Conservation (phyloP, 257 asterid species). For the Solanum peruvianum region DNA sequence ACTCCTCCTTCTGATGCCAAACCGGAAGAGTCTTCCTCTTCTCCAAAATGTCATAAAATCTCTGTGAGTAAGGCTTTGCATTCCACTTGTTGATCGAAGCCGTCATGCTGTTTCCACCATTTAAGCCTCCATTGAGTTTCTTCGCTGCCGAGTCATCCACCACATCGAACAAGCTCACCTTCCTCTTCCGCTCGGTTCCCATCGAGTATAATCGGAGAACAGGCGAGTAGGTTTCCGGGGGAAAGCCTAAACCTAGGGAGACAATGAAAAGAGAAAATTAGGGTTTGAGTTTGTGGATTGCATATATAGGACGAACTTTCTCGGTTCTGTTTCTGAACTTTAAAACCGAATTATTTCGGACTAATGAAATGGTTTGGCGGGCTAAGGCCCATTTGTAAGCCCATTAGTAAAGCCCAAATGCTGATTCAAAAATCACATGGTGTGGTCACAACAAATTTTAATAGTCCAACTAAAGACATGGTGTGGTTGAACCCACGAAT, state of each 20-base stretch:
- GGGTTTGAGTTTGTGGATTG: conserved; percentile 13
- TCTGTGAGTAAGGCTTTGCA: conserved; percentile 54
- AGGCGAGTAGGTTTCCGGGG: background rate
- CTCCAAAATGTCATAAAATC: conserved; percentile 72
- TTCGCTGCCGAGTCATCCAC: conserved; percentile 73
- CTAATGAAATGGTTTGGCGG: background rate
- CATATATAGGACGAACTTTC: background rate
- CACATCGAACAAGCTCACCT: conserved; percentile 88
- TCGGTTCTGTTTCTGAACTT: background rate
- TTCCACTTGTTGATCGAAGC: conserved; percentile 58
- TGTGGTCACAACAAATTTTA: background rate
- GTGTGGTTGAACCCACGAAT: background rate
- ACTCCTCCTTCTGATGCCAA: conserved; percentile 96
- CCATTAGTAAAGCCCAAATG: background rate
- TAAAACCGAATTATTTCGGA: background rate
- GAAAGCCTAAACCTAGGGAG: background rate
- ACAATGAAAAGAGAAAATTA: background rate
- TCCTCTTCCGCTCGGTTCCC: conserved; percentile 97
- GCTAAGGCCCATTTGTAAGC: background rate
- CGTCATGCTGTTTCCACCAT: conserved; percentile 1
- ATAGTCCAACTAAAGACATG: background rate
- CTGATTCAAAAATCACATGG: too few species aligned
- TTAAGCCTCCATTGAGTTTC: conserved; percentile 33
- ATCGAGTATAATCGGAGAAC: conserved; percentile 14
- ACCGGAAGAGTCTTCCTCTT: conserved; percentile 88